Evolutionary conservation across 1,139 yeast genomes (phyloP).

Genomic region (Debaryomyces nepalensis): DNA sequence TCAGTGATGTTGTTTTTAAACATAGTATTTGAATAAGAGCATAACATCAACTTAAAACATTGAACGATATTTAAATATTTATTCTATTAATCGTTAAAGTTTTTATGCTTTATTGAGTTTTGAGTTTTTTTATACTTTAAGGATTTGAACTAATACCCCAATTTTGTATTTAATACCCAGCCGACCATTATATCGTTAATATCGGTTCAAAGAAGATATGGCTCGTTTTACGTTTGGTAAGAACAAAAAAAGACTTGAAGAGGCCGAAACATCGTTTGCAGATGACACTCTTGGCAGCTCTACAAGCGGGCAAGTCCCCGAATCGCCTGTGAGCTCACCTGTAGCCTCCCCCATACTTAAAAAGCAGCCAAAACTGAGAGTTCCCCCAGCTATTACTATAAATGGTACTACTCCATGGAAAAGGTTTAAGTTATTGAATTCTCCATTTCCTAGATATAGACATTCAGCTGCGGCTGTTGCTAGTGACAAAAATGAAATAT

Average conservation of each 20-base stretch:
- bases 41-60: slow-evolving; percentile 9
- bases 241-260: slow-evolving; percentile 15
- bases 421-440: slow-evolving; percentile 66
- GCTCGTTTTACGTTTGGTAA: slow-evolving; percentile 17
- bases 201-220: slow-evolving; percentile 5
- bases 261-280: slow-evolving; percentile 14
- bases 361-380: slow-evolving; percentile 4
- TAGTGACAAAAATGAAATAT: slow-evolving; percentile 82
- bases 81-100: background rate
- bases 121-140: slow-evolving; percentile 4
- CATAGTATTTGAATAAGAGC: slow-evolving; percentile 10
- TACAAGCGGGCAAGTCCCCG: slow-evolving; percentile 5
- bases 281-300: slow-evolving; percentile 10
- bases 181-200: background rate
- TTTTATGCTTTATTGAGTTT: slow-evolving; percentile 1
- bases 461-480: slow-evolving; percentile 82
- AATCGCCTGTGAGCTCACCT: slow-evolving; percentile 8
- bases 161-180: slow-evolving; percentile 6
- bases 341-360: slow-evolving; percentile 7
- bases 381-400: slow-evolving; percentile 8
- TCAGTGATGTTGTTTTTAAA: slow-evolving; percentile 3
- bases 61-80: slow-evolving; percentile 2
- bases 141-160: background rate
- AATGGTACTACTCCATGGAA: slow-evolving; percentile 69
- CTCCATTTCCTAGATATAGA: slow-evolving; percentile 94